Base-by-base conservation (phyloP, 2,329 filamentous ascomycete species). In the Phialocephala sp. region DNA sequence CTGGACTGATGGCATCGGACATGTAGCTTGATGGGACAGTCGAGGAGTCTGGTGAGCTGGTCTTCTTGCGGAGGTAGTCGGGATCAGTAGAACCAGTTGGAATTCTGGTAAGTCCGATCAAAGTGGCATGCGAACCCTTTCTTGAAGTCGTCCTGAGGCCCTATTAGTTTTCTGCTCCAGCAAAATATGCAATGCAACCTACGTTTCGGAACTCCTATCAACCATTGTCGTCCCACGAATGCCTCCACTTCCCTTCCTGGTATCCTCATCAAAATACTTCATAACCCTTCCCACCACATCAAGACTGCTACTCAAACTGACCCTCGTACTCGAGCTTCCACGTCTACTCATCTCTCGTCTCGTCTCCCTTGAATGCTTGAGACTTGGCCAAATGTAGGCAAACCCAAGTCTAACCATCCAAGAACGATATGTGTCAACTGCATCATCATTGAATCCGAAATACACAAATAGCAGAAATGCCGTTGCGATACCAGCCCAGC, bases 371-470 rank as follows among this genome's bases (percentile, higher is more conserved):
- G 68, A 45, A 36, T 55, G 35, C 27, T 66, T 70, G 27, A 75
- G 65, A 27, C 65, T 69, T 0, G 73, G 75, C 57, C 62, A 76
- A 1, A 66, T 56, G 15, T 64, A 69, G 8, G 62, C 71, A 47
- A 75, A 55, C 8, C 74, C 74, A 22, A 68, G 27, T 15, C 60
- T 68, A 6, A 72, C 65, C 5, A 73, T 24, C 4, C 62, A 62
- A 2, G 27, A 60, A 12, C 71, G 57, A 72, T 89, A 89, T 76
- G 86, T 83, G 27, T 79, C 77, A 4, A 80, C 77, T 0, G 88
- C 88, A 71, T 91, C 89, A 32, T 79, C 79, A 36, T 88, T 89
- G 18, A 87, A 83, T 9, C 89, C 89, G 69, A 90, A 90, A 71
- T 89, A 85, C n/a, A 84, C 60, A 72, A 91, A 91, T 14, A 87